Base-by-base conservation (phyloP, 805 yeast species). In the Yamadazyma laniorum region DNA sequence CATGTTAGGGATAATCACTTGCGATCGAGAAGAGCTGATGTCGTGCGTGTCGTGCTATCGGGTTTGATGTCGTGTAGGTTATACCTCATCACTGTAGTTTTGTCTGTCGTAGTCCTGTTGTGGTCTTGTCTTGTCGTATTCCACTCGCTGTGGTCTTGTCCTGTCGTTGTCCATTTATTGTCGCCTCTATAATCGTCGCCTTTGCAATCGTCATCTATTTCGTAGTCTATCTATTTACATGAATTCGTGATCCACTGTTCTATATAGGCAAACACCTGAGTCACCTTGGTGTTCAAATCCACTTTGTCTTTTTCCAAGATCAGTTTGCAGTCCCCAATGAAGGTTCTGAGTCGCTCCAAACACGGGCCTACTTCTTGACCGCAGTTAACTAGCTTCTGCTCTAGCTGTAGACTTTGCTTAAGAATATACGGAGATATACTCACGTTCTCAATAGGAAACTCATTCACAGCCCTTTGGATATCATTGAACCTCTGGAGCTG, bases 311-410 rank as follows among this genome's bases (percentile, higher is more conserved):
- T 53, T 12, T 53, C 48, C 23, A 67, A 39, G n/a, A 70, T 53
- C 12, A 53, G 41, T 3, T 52, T 47, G 6, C 64, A 52, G 48
- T 67, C 70, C 6, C 69, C 70, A 15, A 67, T 59, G 29, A 66
- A 54, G 21, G 9, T 13, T 14, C 35, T 1, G 62, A 63, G 25
- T 52, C 32, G 11, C 6, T 12, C 29, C 11, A 35, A 13, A n/a
- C 28, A 22, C 12, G 14, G 25, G 23, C 3, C 14, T n/a, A 5
- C 14, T 12, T 18, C 32, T n/a, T 26, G 49, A n/a, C n/a, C n/a
- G 19, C 64, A 52, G 38, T 44, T 45, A 11, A 17, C 23, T 15
- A 62, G 40, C 16, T 35, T 34, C 29, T 51, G 53, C 35, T 63
- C 69, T 11, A 67, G 50, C 31, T 37, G 56, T 29, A 53, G 49